Base-by-base conservation (phyloP, 371 early-diverging fungal species). In the Mucor plumbeus region DNA sequence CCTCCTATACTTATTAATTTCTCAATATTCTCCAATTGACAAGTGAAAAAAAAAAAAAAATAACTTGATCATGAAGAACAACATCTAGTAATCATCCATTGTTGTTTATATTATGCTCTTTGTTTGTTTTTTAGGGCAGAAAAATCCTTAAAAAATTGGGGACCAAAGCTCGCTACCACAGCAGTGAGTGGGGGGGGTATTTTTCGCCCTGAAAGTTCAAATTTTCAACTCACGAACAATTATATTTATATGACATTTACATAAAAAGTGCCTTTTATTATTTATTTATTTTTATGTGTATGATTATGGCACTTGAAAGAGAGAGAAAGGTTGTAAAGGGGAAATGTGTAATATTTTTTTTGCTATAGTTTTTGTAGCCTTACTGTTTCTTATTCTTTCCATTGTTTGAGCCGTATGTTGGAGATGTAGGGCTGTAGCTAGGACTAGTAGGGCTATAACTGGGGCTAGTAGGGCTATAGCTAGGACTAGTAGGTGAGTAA, bases 401-500 rank as follows among this genome's bases (percentile, higher is more conserved):
- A 40, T 33, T 21, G 33, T 82, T 81, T n/a, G 96, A 89, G 10
- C 81, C 82, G 53, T 78, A 78, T 54, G 67, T 69, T 26, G 90
- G 89, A 1, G 77, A 77, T 5, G 88, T 84, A 10, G 91, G 90
- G 10, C 82, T 84, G 40, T 78, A 78, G 50, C 72, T 70, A 9
- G 93, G 92, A 39, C 83, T 82, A 15, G 92, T 89, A 15, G 83
- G 82, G 9, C 72, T 71, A 59, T 86, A 85, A n/a, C 78, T 59
- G 26, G 73, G 73, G 1, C 33, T 31, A 34, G 89, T 87, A 4
- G 92, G 92, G 17, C 84, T 77, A 59, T 95, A 94, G 35, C 82
- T 80, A 1, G 94, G 91, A 54, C 84, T 79, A 7, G 95, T 89
- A 35, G 95, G 94, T 1, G 87, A 87, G 79, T 96, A 97, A 59